These are phyloP conservation scores for Capsicum chinense DNA, from an alignment of 257 asterid genomes.

Conservation along the genomic window DNA sequence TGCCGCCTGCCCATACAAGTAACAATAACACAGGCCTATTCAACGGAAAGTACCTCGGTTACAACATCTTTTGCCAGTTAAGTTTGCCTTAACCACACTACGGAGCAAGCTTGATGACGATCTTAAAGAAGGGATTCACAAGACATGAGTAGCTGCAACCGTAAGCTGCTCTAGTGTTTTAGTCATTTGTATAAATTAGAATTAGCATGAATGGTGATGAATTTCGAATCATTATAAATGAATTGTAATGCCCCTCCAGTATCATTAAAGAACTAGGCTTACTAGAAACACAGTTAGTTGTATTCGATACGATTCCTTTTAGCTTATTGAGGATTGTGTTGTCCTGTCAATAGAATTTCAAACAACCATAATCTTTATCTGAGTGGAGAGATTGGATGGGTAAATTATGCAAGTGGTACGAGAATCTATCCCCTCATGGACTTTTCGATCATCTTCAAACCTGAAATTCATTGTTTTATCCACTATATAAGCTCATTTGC, in stretches of 20 bases:
- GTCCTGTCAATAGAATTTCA: not conserved
- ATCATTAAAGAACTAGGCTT: not conserved
- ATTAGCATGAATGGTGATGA: not conserved
- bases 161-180: not conserved
- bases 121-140: not conserved
- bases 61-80: not conserved
- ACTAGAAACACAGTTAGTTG: not conserved
- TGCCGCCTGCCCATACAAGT: not conserved
- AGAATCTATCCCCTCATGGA: not conserved
- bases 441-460: not conserved
- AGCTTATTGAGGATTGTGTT: not conserved
- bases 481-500: not conserved
- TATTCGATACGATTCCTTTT: not conserved
- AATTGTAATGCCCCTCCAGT: not conserved
- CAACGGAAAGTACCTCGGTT: not conserved
- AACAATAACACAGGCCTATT: too few species aligned
- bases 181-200: not conserved
- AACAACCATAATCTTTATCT: not conserved
- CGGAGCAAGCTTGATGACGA: not conserved
- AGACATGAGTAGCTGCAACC: not conserved
- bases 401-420: not conserved
- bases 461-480: slow-evolving; percentile 10
- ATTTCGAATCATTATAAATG: not conserved
- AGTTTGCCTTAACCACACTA: not conserved
- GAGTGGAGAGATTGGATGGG: not conserved